These are phyloP conservation scores for Citrullus amarus DNA, from an alignment of 306 rosid genomes.

Conservation along the genomic window DNA sequence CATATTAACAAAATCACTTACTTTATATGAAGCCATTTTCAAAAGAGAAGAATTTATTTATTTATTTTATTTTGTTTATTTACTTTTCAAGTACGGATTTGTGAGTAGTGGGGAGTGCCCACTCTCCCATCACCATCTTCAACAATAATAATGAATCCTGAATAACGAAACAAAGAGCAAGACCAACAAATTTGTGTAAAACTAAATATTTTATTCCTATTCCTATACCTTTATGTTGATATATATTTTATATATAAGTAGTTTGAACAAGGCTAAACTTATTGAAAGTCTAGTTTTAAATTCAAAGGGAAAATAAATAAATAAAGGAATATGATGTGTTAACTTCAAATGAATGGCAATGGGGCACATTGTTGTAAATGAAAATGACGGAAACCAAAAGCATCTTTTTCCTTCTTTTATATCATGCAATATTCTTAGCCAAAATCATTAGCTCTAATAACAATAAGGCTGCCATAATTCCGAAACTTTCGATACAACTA, in stretches of 20 bases:
- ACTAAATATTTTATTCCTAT: neutral
- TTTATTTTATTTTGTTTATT: neutral
- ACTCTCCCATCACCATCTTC: neutral
- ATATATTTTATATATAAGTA: neutral
- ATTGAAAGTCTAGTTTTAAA: no score
- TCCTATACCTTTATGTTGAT: neutral
- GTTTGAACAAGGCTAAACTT: no score
- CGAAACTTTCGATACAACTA: neutral
- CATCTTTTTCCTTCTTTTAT: constrained; percentile 25
- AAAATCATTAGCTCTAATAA: constrained; percentile 8
- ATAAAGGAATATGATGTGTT: neutral
- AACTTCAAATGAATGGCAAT: constrained; percentile 11
- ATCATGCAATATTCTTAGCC: constrained; percentile 10
- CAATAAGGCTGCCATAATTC: constrained; percentile 13
- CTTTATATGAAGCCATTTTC: neutral
- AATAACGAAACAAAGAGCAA: neutral
- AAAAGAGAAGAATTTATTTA: neutral
- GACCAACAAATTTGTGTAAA: neutral
- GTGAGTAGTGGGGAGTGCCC: neutral
- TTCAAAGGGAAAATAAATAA: neutral
- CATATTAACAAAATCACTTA: neutral
- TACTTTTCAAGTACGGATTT: neutral
- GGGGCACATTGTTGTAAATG: constrained; percentile 8
- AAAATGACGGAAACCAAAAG: constrained; percentile 36
- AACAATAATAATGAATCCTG: neutral